Percentiles rank a stretch among this genome's conserved stretches.
phyloP scores from a whole-genome alignment of 257 asterid species.

The Solanum chmielewskii region DNA sequence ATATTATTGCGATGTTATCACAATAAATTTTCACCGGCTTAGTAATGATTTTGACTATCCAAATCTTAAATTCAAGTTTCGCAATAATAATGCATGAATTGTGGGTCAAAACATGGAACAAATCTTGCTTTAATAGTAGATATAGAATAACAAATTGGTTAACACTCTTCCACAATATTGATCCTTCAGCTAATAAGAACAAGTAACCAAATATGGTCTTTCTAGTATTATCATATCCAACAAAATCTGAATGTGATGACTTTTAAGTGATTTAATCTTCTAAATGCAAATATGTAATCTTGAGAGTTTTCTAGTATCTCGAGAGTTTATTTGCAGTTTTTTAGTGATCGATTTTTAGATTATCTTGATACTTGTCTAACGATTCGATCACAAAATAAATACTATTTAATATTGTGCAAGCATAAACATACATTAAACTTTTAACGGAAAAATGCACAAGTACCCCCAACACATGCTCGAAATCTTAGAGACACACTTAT shows the following conservation, averaged over 20 bases:
- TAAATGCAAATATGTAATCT: not conserved
- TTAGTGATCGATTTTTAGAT: not conserved
- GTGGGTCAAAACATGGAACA: not conserved
- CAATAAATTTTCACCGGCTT: not conserved
- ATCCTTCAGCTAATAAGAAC: not conserved
- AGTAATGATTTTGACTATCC: not conserved
- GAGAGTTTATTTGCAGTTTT: too few relatives aligned
- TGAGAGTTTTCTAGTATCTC: not conserved
- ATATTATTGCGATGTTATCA: not conserved
- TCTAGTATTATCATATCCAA: not conserved
- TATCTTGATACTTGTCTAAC: not conserved
- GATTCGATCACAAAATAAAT: not conserved
- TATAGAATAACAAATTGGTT: not conserved
- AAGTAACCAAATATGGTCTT: not conserved
- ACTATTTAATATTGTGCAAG: not conserved
- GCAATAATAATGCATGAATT: not conserved
- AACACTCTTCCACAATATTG: not conserved
- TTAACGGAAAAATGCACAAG: fast-evolving
- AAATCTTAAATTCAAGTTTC: not conserved
- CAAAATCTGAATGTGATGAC: not conserved
- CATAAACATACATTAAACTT: not conserved
- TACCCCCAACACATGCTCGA: too few relatives aligned
- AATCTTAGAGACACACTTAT: too few relatives aligned
- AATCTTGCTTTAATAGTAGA: too few relatives aligned
- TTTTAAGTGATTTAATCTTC: not conserved